phyloP scores from a whole-genome alignment of 1,284 basidiomycete genomes.

The Vanrija sp. region DNA sequence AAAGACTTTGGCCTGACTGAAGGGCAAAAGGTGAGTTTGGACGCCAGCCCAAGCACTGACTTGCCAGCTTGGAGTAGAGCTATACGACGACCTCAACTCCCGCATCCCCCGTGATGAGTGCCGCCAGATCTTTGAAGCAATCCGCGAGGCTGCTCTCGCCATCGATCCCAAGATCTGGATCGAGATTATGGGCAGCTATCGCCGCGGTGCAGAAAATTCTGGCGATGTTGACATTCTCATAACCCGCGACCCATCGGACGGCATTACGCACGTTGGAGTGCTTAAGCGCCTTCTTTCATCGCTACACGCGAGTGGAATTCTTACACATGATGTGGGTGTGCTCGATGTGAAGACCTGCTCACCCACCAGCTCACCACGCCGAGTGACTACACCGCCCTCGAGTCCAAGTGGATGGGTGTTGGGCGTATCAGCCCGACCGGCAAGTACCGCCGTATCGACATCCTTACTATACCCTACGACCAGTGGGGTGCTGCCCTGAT shows the following conservation, averaged over 20 bases:
- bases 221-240: slow-evolving; percentile 89
- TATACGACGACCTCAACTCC: slow-evolving; percentile 64
- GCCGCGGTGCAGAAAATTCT: slow-evolving; percentile 70
- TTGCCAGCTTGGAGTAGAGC: slow-evolving; percentile 61
- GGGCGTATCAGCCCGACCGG: slow-evolving; percentile 52
- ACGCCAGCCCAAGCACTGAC: background rate
- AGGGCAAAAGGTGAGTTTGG: slow-evolving; percentile 55
- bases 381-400: slow-evolving; percentile 61
- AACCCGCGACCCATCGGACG: slow-evolving; percentile 67
- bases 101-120: slow-evolving; percentile 86
- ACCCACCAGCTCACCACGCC: slow-evolving; percentile 50
- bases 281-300: slow-evolving; percentile 54
- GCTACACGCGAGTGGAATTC: slow-evolving; percentile 59
- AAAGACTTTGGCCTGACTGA: slow-evolving; percentile 51
- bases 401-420: slow-evolving; percentile 74
- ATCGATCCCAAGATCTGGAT: slow-evolving; percentile 70
- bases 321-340: slow-evolving; percentile 65
- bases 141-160: slow-evolving; percentile 63
- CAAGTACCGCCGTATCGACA: slow-evolving; percentile 68
- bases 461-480: slow-evolving; percentile 71
- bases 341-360: background rate
- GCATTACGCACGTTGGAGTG: slow-evolving; percentile 64
- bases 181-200: slow-evolving; percentile 85
- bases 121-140: slow-evolving; percentile 63
- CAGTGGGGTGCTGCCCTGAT: slow-evolving; percentile 76